A percentile compares a stretch with the other conserved stretches of the same genome.
Conservation (phyloP, 805 yeast genomes). For the Wickerhamiella parazyma region DNA sequence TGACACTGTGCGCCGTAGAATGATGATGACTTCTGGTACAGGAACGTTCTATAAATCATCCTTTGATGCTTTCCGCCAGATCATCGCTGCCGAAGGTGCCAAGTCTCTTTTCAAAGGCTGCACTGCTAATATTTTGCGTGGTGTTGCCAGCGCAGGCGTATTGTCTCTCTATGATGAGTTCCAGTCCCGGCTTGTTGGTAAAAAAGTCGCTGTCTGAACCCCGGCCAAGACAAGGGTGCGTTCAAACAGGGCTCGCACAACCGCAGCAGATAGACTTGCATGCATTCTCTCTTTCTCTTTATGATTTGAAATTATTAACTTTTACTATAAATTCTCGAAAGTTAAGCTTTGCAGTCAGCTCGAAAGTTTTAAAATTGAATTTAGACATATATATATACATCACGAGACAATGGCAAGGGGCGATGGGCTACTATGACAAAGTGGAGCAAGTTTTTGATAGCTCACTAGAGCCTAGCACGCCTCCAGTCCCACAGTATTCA, state of each 20-base stretch:
- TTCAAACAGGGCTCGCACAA: too few species aligned
- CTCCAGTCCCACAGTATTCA: neutral
- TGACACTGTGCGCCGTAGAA: slow-evolving; percentile 96
- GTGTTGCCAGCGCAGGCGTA: slow-evolving; percentile 98
- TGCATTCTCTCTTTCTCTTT: too few species aligned
- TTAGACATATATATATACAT: neutral
- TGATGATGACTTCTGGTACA: slow-evolving; percentile 98
- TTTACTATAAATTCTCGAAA: neutral
- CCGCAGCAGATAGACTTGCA: too few species aligned
- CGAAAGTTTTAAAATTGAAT: neutral
- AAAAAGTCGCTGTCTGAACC: neutral
- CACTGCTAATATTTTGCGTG: slow-evolving; percentile 96
- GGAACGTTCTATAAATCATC: slow-evolving; percentile 87
- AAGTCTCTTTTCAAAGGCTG: slow-evolving; percentile 88
- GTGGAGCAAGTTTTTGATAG: neutral
- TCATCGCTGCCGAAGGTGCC: slow-evolving; percentile 87
- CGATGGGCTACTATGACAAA: neutral
- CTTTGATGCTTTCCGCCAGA: slow-evolving; percentile 72
- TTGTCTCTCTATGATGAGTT: slow-evolving; percentile 90
- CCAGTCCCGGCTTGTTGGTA: slow-evolving; percentile 29
- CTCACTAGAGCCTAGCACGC: neutral
- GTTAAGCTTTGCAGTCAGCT: neutral
- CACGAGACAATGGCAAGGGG: neutral
- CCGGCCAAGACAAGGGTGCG: neutral
- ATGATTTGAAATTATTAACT: too few species aligned